phyloP scores from a whole-genome alignment of 805 yeast species.

The Candida argentea region DNA sequence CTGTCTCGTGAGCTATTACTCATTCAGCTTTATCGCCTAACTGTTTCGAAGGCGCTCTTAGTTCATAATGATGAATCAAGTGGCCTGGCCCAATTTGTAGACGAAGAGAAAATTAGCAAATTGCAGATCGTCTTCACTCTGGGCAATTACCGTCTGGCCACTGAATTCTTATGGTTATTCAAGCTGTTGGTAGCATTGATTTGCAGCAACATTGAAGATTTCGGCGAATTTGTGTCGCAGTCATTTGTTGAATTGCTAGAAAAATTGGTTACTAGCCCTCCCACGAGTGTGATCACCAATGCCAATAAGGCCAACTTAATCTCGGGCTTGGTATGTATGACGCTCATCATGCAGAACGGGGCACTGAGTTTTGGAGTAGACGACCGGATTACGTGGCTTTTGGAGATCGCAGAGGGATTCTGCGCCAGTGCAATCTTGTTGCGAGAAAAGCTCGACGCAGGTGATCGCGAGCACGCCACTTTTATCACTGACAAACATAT shows the following conservation, averaged over 20 bases:
- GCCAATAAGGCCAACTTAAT: conserved; percentile 29
- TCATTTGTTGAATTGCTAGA: conserved; percentile 20
- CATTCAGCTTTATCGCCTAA: conserved; percentile 40
- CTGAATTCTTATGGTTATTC: conserved; percentile 32
- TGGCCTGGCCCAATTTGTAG: conserved; percentile 27
- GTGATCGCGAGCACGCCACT: conserved; percentile 34
- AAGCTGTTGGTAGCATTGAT: conserved; percentile 33
- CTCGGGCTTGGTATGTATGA: conserved; percentile 27
- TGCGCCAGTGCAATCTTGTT: conserved; percentile 19
- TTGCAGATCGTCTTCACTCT: conserved; percentile 24
- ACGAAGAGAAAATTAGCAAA: conserved; percentile 23
- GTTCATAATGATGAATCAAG: conserved; percentile 25
- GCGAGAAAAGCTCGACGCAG: conserved; percentile 24
- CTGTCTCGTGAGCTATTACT: conserved; percentile 38
- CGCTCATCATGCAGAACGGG: conserved; percentile 36
- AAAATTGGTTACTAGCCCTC: conserved; percentile 23
- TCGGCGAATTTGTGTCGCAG: conserved; percentile 25
- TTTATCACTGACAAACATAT: conserved; percentile 23
- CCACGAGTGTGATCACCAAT: conserved; percentile 22
- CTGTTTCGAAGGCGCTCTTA: conserved; percentile 31
- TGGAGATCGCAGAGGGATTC: conserved; percentile 35
- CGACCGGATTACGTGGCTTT: conserved; percentile 30
- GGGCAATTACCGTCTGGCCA: conserved; percentile 24
- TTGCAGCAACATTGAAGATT: conserved; percentile 42
- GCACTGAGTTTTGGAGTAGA: conserved; percentile 42